Evolutionary conservation across 139 green algal species (phyloP), one percentile per base, ranked within the genome.

Genomic region (Pleodorina starrii): DNA sequence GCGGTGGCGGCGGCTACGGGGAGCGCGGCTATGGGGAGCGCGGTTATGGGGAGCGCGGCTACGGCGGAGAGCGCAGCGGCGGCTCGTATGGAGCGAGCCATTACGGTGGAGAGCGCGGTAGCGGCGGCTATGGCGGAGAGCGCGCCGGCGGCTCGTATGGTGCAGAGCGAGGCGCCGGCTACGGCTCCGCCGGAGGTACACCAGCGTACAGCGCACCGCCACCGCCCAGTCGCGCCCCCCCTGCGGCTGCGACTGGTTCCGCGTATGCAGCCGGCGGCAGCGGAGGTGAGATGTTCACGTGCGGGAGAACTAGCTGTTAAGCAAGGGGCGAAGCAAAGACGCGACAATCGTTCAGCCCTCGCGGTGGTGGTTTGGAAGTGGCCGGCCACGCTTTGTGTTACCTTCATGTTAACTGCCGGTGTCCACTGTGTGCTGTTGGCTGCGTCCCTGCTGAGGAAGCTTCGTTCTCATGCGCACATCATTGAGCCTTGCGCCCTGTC

Each of bases 1-100:
- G 81, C 44, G 81, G 81, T 29, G 81, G 60, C 60, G 19, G 57
- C 25, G 81, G 81, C 14, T 87, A 87, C n/a, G 46, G 44, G 6
- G 83, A 69, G 6, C 27, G 57, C 25, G 60, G 81, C 12, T 77
- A 77, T 9, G 46, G 46, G 48, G 46, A 40, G 36, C 60, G 51
- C 27, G 63, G 73, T 9, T 19, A n/a, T 71, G 27, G 21, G 19
- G 71, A 79, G 40, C 38, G 79, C 21, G 79, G 77, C 77, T 54
- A 85, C 51, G 81, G 81, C n/a, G 83, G 83, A 5, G 83, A 71
- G 16, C 46, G 68, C 19, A 42, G 60, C 32, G 60, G 59, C 42
- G 43, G 80, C 54, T 36, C 16, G 2, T 88, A 88, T 14, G 83
- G 66, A 32, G 68, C 40, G 4, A 66, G 50, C 16, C 35, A 42